Percentiles rank a stretch among this genome's conserved stretches.
phyloP scores from a whole-genome alignment of 371 early-diverging fungal genomes.

The Apophysomyces sp. region DNA sequence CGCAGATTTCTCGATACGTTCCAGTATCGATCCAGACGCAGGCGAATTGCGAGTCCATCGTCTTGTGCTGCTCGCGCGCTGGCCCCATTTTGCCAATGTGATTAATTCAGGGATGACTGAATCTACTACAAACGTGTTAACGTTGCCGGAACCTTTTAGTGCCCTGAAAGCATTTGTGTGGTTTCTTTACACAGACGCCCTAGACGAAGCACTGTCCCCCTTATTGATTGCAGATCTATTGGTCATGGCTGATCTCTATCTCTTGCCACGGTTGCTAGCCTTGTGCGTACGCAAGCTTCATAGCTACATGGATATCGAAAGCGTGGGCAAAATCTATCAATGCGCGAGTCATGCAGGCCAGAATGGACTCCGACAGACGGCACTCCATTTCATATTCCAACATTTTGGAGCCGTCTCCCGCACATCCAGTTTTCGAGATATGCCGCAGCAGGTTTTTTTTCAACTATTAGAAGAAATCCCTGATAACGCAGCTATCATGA shows the following conservation, averaged over 20 bases:
- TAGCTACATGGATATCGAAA: constrained; percentile 49
- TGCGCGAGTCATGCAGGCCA: constrained; percentile 54
- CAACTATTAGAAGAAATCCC: constrained; percentile 64
- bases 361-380: constrained; percentile 50
- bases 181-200: constrained; percentile 60
- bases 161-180: constrained; percentile 51
- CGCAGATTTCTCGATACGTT: constrained; percentile 58
- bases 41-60: constrained; percentile 43
- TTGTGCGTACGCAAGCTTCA: constrained; percentile 51
- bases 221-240: constrained; percentile 55
- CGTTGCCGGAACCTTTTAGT: constrained; percentile 49
- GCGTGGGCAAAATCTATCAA: constrained; percentile 54
- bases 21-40: constrained; percentile 30
- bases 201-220: constrained; percentile 27
- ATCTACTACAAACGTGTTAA: constrained; percentile 35
- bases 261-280: constrained; percentile 51
- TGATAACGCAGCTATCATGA: not conserved
- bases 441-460: constrained; percentile 53
- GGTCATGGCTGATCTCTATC: constrained; percentile 60
- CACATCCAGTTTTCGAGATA: constrained; percentile 48
- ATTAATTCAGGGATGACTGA: constrained; percentile 55
- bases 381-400: constrained; percentile 54
- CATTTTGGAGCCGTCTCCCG: constrained; percentile 62
- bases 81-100: constrained; percentile 62
- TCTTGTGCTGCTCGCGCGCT: constrained; percentile 54